Evolutionary conservation across 208 protist species (phyloP), one percentile per base, ranked within the genome.

Genomic region (Tritrichomonas foetus): DNA sequence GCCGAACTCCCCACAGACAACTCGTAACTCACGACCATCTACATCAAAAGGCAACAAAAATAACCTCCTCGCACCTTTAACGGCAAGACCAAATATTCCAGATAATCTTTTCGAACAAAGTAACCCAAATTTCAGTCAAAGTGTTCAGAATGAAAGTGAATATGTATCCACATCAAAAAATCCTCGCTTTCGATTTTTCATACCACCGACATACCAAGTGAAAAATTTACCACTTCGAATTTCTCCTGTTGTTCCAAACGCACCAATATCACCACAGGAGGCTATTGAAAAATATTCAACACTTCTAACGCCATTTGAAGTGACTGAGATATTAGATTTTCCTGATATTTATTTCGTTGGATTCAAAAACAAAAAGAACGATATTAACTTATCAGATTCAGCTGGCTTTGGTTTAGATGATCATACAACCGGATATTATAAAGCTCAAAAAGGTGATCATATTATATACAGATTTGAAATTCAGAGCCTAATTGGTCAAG

Each of bases 401-500:
- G 33, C 53, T 57, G 57, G 41, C 39, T 89, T 44, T 57, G 78
- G 78, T 1, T 89, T 89, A 39, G 78, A 89, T 50, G 27, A 57
- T 39, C 8, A 33, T 53, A 27, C 41, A 50, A 53, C 53, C 57
- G 27, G 44, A 44, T 89, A 89, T 39, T 47, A 89, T 61, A 33
- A 44, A 57, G 44, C 39, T 61, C n/a, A 22, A 47, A 16, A 20
- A 39, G 78, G 78, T 57, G 78, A 89, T 30, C 78, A 89, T 61
- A n/a, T 89, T 57, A 27, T 20, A 20, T 98, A 98, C 94, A 95
- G 97, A 49, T 98, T 97, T 94, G 97, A 98, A 94, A 72, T 98
- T 20, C 0, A 98, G 0, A 93, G 94, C 0, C 69, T 94, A 16
- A 92, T 98, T 0, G 98, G 98, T n/a, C 95, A 96, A 41, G 98